Base-by-base conservation (phyloP, 1,284 basidiomycete species). In the Wallemia hederae region DNA sequence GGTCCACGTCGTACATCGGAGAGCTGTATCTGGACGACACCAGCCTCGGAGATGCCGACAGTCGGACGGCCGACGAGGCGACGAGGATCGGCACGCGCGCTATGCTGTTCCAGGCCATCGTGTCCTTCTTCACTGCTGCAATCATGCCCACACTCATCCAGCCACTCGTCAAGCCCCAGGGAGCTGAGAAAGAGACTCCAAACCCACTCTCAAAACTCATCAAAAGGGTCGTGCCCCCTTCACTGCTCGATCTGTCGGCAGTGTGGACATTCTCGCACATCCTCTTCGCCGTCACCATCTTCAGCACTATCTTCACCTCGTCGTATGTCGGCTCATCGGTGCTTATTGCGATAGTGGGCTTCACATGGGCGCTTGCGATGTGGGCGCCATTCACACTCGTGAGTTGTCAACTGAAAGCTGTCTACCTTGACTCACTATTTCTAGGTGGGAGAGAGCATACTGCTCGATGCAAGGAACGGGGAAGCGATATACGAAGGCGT, bases 81-180 rank as follows among this genome's bases (percentile, higher is more conserved):
- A 86, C 83, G 0, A 79, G 89, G 1, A 76, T 84, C 1, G 91
- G 89, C 22, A 82, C 87, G 1, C 77, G 82, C 22, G 86, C 90
- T 0, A 73, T 94, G 59, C 82, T 94, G 67, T 80, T 78, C 66
- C 81, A 81, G 58, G 76, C 88, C 0, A 59, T 88, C 14, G 71
- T 91, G 11, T 77, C 82, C 1, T 76, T 96, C 14, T 64, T 74
- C 9, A 74, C 80, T 14, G 89, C 85, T 61, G 69, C 88, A 59
- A 65, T 82, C 25, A 70, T 89, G 14, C 91, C 91, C 0, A 75
- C 79, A 58, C 77, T 90, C 62, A 78, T 89, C 2, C 34, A 59
- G 55, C 55, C 60, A 60, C 24, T 55, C 55, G 17, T 59, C 58
- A 58, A 59, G 59, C 25, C 57, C 14, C 58, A 49, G 39, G 58